phyloP scores from a whole-genome alignment of 2,329 filamentous ascomycete genomes.

The Plenodomus lindquistii region DNA sequence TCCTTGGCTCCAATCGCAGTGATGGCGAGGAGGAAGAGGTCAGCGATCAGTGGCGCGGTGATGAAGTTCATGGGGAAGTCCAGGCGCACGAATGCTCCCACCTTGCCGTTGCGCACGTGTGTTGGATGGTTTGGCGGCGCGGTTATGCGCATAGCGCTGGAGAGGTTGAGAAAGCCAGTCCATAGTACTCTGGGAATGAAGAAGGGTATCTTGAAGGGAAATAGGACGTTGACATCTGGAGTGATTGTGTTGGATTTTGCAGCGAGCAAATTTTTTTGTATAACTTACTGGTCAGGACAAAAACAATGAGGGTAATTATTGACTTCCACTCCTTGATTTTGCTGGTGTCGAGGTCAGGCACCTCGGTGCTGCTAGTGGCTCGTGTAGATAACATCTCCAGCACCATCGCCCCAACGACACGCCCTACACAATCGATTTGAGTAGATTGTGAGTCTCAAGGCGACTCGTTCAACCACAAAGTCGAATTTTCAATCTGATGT shows the following conservation, averaged over 20 bases:
- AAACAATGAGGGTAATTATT: constrained; percentile 70
- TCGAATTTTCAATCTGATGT: not conserved
- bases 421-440: not conserved
- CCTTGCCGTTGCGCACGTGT: constrained; percentile 27
- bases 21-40: constrained; percentile 72
- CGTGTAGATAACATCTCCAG: constrained; percentile 3
- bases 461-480: not conserved
- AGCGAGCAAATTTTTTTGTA: not conserved
- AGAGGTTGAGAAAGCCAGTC: constrained; percentile 49
- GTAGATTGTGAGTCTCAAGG: not conserved
- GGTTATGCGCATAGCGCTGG: constrained; percentile 59
- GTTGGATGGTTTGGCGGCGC: constrained; percentile 42
- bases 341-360: constrained; percentile 50
- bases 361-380: constrained; percentile 7
- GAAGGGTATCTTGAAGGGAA: constrained; percentile 68
- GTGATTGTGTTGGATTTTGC: not conserved
- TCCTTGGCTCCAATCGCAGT: constrained; percentile 68
- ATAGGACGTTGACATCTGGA: constrained; percentile 70
- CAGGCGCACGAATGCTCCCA: constrained; percentile 54
- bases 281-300: constrained; percentile 69
- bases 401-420: not conserved
- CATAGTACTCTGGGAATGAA: constrained; percentile 59
- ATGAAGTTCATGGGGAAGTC: constrained; percentile 70
- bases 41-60: constrained; percentile 70
- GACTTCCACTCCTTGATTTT: constrained; percentile 69